Evolutionary conservation across 1,284 basidiomycete species (phyloP), one percentile per base, ranked within the genome.

Genomic region (Inonotus hispidus): DNA sequence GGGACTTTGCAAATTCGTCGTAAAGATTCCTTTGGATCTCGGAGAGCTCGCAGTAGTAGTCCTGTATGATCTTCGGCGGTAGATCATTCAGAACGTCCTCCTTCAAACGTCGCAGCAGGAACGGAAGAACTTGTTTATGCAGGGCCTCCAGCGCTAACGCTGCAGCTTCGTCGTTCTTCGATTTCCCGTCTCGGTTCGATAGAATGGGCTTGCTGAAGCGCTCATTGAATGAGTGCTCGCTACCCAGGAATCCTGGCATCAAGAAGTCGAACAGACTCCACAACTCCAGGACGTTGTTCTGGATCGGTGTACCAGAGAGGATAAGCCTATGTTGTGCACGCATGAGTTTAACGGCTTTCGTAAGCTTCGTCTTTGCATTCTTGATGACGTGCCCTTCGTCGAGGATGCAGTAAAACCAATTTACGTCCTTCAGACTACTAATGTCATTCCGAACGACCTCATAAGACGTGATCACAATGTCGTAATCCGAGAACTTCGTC

Each of bases 331-430:
- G 97, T 66, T 96, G 88, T 1, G 96, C 92, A 57, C 84, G 84
- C 56, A 99, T 83, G 67, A 81, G 84, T 75, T 99, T 99, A 67
- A 99, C 93, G 0, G 97, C 94, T 71, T 95, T 94, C 0, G 96
- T 95, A 54, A 99, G 82, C 74, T 99, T 99, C 29, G 97, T 98
- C 77, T 96, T 98, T 25, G 93, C 88, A 69, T 98, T 98, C 80
- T 98, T 98, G 77, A 99, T 99, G 66, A 98, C 86, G 73, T 99
- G 97, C 0, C 97, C 97, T 76, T 99, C 97, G 72, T 99, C 97
- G 53, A 99, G 82, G 50, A 99, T 90, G 75, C 95, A 98, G 73
- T 98, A 99, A 56, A 97, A 82, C 93, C 94, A 99, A 67, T 88
- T 83, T 64, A 91, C 73, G 56, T 82, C 80, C 66, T 88, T 82